Evolutionary conservation across 2,329 filamentous ascomycete genomes (phyloP).

Genomic region (Curvularia lunata): DNA sequence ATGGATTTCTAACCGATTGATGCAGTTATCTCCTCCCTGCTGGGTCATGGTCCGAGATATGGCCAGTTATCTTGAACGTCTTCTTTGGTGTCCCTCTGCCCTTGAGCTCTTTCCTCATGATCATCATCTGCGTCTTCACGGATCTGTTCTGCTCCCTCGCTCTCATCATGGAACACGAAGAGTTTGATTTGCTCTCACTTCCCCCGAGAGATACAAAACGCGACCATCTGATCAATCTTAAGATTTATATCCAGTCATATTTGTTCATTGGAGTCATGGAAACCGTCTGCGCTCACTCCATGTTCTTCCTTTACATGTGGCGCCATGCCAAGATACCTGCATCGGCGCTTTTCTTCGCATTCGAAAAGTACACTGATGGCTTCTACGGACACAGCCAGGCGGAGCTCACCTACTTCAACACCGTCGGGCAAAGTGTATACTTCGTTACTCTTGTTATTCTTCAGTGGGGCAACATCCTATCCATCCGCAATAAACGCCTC

Average conservation of each 20-base stretch:
- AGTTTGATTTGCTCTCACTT: conserved; percentile 3
- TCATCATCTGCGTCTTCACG: background rate
- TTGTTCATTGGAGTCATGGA: conserved; percentile 2
- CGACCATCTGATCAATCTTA: conserved; percentile 2
- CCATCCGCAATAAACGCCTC: background rate
- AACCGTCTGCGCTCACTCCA: background rate
- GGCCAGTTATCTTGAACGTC: conserved; percentile 3
- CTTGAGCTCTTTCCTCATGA: conserved; percentile 1
- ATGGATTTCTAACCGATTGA: background rate
- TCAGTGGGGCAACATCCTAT: background rate
- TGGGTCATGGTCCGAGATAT: conserved; percentile 1
- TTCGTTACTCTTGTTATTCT: conserved; percentile 2
- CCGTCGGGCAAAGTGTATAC: conserved; percentile 1
- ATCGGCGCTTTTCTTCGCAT: conserved; percentile 1
- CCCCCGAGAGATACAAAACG: background rate
- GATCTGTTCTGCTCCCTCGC: conserved; percentile 1
- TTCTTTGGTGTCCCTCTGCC: background rate
- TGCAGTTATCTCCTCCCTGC: background rate
- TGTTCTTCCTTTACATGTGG: conserved; percentile 5
- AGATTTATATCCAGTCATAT: conserved; percentile 2
- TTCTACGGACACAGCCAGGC: background rate
- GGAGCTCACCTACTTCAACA: conserved; percentile 1
- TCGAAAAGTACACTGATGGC: background rate
- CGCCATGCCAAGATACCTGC: conserved; percentile 2
- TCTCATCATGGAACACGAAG: conserved; percentile 1